These are phyloP conservation scores for Trametes maxima DNA, from an alignment of 768 basidiomycete species.

Conservation along the genomic window DNA sequence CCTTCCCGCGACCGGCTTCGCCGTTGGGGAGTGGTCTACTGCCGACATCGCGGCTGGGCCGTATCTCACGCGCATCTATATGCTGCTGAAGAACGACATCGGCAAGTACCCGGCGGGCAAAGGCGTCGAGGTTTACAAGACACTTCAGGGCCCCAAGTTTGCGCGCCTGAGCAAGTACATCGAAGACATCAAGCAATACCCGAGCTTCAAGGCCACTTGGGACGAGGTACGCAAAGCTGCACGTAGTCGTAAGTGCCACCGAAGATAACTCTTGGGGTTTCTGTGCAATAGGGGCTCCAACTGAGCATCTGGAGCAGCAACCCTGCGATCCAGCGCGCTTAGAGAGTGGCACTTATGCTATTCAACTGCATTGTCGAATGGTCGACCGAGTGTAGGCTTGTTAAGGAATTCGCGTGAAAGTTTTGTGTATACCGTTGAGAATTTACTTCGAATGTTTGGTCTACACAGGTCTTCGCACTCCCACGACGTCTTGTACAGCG, in stretches of 20 bases:
- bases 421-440: too few species aligned
- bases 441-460: too few species aligned
- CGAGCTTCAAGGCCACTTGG: constrained; percentile 57
- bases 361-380: neutral
- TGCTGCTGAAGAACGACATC: constrained; percentile 49
- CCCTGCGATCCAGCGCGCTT: neutral
- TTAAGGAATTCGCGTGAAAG: too few species aligned
- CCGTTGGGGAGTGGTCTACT: constrained; percentile 48
- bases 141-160: constrained; percentile 48
- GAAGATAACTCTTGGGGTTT: neutral
- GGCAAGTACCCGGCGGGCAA: constrained; percentile 52
- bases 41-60: constrained; percentile 64
- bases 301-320: neutral
- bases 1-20: constrained; percentile 52
- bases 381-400: too few species aligned
- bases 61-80: constrained; percentile 53
- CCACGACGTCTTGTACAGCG: too few species aligned
- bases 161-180: constrained; percentile 52
- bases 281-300: neutral
- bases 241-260: neutral
- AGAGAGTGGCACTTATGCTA: neutral
- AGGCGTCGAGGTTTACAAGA: constrained; percentile 45
- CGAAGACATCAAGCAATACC: constrained; percentile 47
- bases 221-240: constrained; percentile 40
- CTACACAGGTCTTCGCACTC: too few species aligned